Percentiles rank a stretch among this genome's conserved stretches.
phyloP scores from a whole-genome alignment of 208 protist genomes.

The Crithidia sp. region DNA sequence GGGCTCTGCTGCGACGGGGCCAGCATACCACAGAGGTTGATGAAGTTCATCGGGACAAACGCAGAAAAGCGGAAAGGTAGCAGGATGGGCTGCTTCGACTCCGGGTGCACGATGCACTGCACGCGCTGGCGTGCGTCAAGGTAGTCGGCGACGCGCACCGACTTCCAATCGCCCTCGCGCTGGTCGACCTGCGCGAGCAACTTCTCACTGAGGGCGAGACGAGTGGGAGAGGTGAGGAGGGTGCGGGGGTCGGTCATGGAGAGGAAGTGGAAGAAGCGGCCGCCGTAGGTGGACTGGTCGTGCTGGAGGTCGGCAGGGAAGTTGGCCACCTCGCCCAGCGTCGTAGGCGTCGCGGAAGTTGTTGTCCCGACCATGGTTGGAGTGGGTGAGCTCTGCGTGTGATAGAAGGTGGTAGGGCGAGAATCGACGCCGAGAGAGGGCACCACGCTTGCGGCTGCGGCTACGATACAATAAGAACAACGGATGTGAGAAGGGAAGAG shows the following conservation, averaged over 20 bases:
- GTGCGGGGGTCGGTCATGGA: conserved; percentile 62
- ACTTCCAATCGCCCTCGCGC: conserved; percentile 31
- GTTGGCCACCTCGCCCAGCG: conserved; percentile 39
- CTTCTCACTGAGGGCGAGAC: conserved; percentile 33
- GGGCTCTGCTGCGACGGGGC: conserved; percentile 62
- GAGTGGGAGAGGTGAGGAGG: conserved; percentile 43
- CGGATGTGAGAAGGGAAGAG: background rate
- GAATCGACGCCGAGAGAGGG: background rate
- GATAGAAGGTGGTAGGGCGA: background rate
- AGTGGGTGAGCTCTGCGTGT: no score
- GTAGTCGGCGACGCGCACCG: conserved; percentile 43
- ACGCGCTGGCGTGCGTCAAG: conserved; percentile 46
- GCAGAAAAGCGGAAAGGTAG: conserved; percentile 88
- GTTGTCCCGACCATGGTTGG: background rate
- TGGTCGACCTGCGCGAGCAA: conserved; percentile 39
- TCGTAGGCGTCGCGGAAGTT: background rate
- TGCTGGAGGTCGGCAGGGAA: conserved; percentile 50
- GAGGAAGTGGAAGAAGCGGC: conserved; percentile 46
- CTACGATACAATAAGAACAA: no score
- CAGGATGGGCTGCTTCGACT: conserved; percentile 72
- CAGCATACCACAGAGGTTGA: conserved; percentile 84
- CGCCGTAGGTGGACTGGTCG: conserved; percentile 46
- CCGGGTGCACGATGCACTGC: conserved; percentile 79
- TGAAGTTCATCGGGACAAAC: conserved; percentile 90
- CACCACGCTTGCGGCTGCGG: no score